Evolutionary conservation across 371 early-diverging fungal species (phyloP), one percentile per base, ranked within the genome.

Genomic region (Mortierella sp.): DNA sequence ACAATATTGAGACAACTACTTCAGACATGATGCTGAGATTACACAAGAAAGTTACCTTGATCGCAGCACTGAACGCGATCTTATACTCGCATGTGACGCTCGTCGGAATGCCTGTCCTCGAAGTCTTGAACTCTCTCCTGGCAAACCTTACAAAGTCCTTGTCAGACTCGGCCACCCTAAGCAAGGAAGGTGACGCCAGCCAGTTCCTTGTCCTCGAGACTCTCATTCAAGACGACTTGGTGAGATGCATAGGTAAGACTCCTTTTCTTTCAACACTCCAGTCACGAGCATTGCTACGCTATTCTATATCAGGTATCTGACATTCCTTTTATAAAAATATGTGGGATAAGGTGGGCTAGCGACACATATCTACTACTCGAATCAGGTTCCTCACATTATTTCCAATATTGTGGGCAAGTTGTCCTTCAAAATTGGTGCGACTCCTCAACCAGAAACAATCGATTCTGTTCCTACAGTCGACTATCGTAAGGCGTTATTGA

Each of bases 381-480:
- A 92, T 72, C 97, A 96, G 80, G 81, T 94, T 24, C 90, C 91
- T 55, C 96, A 97, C 76, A 93, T 97, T 70, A 83, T 93, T 16
- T 86, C 89, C 1, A 94, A 91, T 69, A 76, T 97, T 3, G 87
- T 94, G 45, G 88, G 91, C 72, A 90, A 92, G 61, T 74, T 94
- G 7, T 72, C 82, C 3, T 66, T 58, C 60, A 78, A 87, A 38
- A 68, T 90, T 7, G 83, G 79, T 19, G 73, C 83, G 6, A 64
- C 76, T 4, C 68, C 85, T 1, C 77, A 83, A 19, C 72, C 73
- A 8, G 67, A 52, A 15, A 77, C 72, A 0, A 74, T 88, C 0
- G 90, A 90, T 5, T 85, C 84, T 11, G 69, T 89, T 19, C 80
- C 88, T 1, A 84, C 87, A 21, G 55, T 73, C 9, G 78, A 80